A percentile compares a stretch with the other conserved stretches of the same genome.
phyloP scores from a whole-genome alignment of 2,329 filamentous ascomycete species.

The Sporothrix humicola region DNA sequence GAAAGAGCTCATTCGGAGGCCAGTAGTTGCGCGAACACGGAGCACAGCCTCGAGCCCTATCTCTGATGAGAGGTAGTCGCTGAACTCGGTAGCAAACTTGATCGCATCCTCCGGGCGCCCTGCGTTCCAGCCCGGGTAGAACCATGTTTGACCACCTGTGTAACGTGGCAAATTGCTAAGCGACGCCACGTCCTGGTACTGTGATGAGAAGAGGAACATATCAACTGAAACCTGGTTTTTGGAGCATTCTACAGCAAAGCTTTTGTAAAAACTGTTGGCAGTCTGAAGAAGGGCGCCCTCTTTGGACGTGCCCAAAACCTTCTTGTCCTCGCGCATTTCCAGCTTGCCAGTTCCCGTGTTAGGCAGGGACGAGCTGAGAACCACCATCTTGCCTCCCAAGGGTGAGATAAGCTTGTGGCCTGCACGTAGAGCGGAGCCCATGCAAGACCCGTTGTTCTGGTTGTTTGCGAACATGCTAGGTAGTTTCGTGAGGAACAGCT shows the following conservation, averaged over 20 bases:
- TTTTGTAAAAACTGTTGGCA: conserved; percentile 97
- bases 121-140: conserved; percentile 98
- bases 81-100: conserved; percentile 97
- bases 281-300: conserved; percentile 88
- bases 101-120: conserved; percentile 92
- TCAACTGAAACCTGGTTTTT: conserved; percentile 99
- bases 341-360: conserved; percentile 89
- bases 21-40: conserved; percentile 91
- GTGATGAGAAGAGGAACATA: conserved; percentile 95
- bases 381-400: conserved; percentile 92
- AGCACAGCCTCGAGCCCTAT: conserved; percentile 96
- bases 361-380: conserved; percentile 86
- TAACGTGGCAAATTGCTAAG: conserved; percentile 94
- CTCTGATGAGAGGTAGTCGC: conserved; percentile 93
- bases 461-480: conserved; percentile 98
- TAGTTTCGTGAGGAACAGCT: conserved; percentile 86
- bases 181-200: conserved; percentile 97
- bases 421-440: conserved; percentile 90
- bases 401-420: conserved; percentile 96
- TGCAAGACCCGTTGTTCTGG: conserved; percentile 85
- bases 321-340: conserved; percentile 95
- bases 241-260: conserved; percentile 96
- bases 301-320: conserved; percentile 89
- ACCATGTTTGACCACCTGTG: conserved; percentile 96
- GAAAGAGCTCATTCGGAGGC: conserved; percentile 94